These are phyloP conservation scores for Candida boidinii DNA, from an alignment of 805 yeast genomes.

Conservation along the genomic window DNA sequence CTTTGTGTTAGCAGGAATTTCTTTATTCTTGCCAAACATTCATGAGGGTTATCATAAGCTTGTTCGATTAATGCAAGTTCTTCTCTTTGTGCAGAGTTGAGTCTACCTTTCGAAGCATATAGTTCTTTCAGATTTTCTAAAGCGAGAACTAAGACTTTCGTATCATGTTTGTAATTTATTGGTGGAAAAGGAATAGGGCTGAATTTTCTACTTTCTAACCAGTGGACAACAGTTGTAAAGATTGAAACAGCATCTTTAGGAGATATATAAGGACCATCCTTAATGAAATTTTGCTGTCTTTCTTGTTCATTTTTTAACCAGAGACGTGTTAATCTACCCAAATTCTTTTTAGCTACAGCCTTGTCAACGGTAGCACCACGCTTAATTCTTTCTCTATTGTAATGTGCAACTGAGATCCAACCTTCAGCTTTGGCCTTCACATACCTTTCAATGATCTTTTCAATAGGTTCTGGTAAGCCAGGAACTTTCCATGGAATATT, in stretches of 20 bases:
- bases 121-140: slow-evolving; percentile 80
- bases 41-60: slow-evolving; percentile 96
- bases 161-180: slow-evolving; percentile 83
- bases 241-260: slow-evolving; percentile 86
- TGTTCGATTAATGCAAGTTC: slow-evolving; percentile 90
- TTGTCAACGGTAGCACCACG: slow-evolving; percentile 92
- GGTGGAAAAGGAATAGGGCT: slow-evolving; percentile 94
- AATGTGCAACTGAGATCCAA: slow-evolving; percentile 91
- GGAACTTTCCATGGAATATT: slow-evolving; percentile 97
- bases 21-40: slow-evolving; percentile 77
- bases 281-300: slow-evolving; percentile 68
- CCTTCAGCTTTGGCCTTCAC: slow-evolving; percentile 95
- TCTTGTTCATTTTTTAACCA: slow-evolving; percentile 94
- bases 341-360: slow-evolving; percentile 85
- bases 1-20: slow-evolving; percentile 78
- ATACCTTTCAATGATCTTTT: slow-evolving; percentile 77
- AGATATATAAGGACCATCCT: slow-evolving; percentile 79
- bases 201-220: slow-evolving; percentile 82
- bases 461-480: slow-evolving; percentile 89
- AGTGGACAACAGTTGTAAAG: slow-evolving; percentile 80
- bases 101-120: slow-evolving; percentile 63
- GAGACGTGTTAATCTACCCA: slow-evolving; percentile 83
- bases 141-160: slow-evolving; percentile 82
- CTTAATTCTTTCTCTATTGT: slow-evolving; percentile 80
- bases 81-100: slow-evolving; percentile 84